Conservation (phyloP, 2,329 filamentous ascomycete species). For the Dothidotthia symphoricarpi region DNA sequence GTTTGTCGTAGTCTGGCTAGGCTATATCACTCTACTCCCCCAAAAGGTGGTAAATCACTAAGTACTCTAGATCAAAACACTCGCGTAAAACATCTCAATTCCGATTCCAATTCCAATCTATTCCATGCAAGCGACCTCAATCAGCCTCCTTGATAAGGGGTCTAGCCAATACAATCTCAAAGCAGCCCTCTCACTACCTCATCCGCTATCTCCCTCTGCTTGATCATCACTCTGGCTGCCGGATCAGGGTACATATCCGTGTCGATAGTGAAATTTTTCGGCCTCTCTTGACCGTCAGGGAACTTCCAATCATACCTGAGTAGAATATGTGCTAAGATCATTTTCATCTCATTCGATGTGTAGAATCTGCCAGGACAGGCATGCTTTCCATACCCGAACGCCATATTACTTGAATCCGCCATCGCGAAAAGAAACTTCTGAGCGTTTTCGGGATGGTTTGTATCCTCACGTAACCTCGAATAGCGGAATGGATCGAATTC, state of each 20-base stretch:
- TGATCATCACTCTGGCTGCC: not conserved
- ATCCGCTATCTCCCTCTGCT: too few species aligned
- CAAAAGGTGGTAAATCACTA: too few species aligned
- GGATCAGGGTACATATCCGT: not conserved
- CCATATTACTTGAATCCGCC: not conserved
- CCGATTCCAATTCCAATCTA: too few species aligned
- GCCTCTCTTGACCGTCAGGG: not conserved
- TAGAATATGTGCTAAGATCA: slow-evolving; percentile 5
- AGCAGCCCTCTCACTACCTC: too few species aligned
- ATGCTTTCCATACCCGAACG: slow-evolving; percentile 9
- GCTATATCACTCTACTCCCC: too few species aligned
- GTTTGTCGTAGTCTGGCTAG: too few species aligned
- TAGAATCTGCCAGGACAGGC: slow-evolving; percentile 8
- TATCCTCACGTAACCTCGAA: not conserved
- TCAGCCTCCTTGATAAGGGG: too few species aligned
- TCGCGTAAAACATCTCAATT: too few species aligned
- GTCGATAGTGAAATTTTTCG: not conserved
- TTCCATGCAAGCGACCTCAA: too few species aligned
- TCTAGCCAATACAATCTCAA: too few species aligned
- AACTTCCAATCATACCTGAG: slow-evolving; percentile 2
- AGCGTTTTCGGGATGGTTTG: not conserved
- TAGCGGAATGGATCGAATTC: too few species aligned
- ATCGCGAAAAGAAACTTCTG: not conserved
- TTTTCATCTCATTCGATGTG: slow-evolving; percentile 8
- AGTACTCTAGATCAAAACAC: too few species aligned